Evolutionary conservation across 1,284 basidiomycete species (phyloP).

Genomic region (Irpex sp.): DNA sequence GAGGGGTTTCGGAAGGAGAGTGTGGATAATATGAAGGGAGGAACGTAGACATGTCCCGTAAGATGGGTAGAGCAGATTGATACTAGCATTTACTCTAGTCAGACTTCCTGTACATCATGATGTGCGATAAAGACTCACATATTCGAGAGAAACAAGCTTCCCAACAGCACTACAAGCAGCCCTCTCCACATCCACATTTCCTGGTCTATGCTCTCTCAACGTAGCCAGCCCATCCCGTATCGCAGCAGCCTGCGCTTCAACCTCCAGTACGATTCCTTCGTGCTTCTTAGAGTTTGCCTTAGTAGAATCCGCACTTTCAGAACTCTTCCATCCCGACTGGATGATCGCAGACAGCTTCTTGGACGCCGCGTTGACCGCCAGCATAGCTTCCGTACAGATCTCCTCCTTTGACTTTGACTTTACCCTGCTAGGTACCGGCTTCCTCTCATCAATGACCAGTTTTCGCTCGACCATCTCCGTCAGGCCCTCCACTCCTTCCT

Average conservation of each 20-base stretch:
- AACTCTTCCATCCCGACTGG: constrained; percentile 56
- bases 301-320: constrained; percentile 16
- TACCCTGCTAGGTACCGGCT: neutral
- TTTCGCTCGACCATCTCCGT: neutral
- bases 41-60: constrained; percentile 43
- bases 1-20: neutral
- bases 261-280: constrained; percentile 26
- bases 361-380: constrained; percentile 55
- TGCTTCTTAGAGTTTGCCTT: constrained; percentile 18
- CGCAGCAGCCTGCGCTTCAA: constrained; percentile 28
- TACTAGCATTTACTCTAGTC: constrained; percentile 35
- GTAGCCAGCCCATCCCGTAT: constrained; percentile 37
- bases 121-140: constrained; percentile 42
- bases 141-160: constrained; percentile 61
- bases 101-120: neutral
- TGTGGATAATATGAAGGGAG: constrained; percentile 23
- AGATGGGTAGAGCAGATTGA: constrained; percentile 41
- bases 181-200: constrained; percentile 65
- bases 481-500: neutral
- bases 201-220: constrained; percentile 42
- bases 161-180: constrained; percentile 62
- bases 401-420: constrained; percentile 20
- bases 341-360: constrained; percentile 49
- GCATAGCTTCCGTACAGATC: constrained; percentile 43
- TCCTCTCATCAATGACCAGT: neutral